Evolutionary conservation across 352 stramenopile species (phyloP), one percentile per base, ranked within the genome.

Genomic region (Phytophthora pseudosyringae): DNA sequence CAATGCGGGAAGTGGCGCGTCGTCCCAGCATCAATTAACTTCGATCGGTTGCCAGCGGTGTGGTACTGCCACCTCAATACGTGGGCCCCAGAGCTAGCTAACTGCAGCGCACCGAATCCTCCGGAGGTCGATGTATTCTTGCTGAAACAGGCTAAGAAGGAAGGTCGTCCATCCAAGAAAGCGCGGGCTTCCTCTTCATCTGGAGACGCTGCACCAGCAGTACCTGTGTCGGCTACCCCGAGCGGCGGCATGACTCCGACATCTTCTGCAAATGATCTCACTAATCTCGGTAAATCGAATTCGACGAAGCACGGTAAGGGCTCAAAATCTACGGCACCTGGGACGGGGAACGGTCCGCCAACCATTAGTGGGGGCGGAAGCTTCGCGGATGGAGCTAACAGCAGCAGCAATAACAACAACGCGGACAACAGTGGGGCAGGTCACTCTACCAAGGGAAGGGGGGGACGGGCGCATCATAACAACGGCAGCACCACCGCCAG

Each of bases 1-100:
- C 71, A 89, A 21, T 99, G 97, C 70, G 78, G 81, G 5, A 99
- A 99, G 69, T 99, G 97, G 97, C 93, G 97, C 28, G 87, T 98
- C 31, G 83, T 99, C 35, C 94, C 97, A 9, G 73, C 77, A n/a
- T 85, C 76, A n/a, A 91, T 98, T 50, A 83, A 98, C 49, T 86
- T 93, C 18, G 84, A 92, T 35, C 73, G 79, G 21, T 78, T 99
- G 21, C 96, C 96, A 9, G 84, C 97, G 5, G 78, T 96, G 26
- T 99, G 87, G 87, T 91, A 85, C 43, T 95, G 87, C 48, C 70
- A 88, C 26, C 60, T 94, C 25, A 95, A 95, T 56, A 93, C 85
- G 5, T 95, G 87, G 87, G 69, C 76, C 6, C 83, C 80, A 0
- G 82, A 91, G 46, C 61, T 93, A 11, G 87, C 87, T 25, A 90